Conservation (phyloP, 2,329 filamentous ascomycete genomes). For the Colletotrichum liriopes region DNA sequence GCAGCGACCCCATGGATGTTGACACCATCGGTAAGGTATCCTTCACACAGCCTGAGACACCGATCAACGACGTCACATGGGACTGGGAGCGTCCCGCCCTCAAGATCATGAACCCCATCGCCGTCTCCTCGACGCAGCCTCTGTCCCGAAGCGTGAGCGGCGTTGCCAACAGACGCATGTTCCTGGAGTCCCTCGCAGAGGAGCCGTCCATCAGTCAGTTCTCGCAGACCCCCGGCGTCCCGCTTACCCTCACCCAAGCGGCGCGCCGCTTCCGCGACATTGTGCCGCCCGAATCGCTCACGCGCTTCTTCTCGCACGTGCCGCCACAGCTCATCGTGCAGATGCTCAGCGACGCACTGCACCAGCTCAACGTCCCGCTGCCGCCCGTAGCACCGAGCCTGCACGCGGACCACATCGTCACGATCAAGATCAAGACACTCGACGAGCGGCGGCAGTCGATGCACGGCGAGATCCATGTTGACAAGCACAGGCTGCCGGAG, state of each 20-base stretch:
- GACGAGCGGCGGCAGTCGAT: conserved; percentile 82
- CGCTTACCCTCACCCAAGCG: conserved; percentile 88
- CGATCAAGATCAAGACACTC: conserved; percentile 81
- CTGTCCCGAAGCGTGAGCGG: conserved; percentile 53
- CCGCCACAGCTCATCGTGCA: conserved; percentile 83
- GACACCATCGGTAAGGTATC: conserved; percentile 74
- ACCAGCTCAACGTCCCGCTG: conserved; percentile 86
- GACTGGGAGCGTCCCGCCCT: conserved; percentile 87
- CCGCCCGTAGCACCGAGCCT: conserved; percentile 63
- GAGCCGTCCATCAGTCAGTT: conserved; percentile 93
- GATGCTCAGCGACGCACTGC: conserved; percentile 84
- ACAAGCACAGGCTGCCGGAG: conserved; percentile 72
- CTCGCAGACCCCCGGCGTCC: conserved; percentile 82
- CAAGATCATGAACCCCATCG: conserved; percentile 63
- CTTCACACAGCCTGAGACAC: conserved; percentile 89
- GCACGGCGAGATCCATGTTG: conserved; percentile 82
- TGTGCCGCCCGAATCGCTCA: conserved; percentile 87
- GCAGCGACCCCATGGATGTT: conserved; percentile 77
- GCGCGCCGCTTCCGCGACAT: conserved; percentile 93
- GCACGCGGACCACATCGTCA: conserved; percentile 71
- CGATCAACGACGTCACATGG: conserved; percentile 81
- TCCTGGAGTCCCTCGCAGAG: conserved; percentile 80
- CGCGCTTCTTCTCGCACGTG: conserved; percentile 91
- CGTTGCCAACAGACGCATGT: conserved; percentile 52
- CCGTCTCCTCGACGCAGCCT: conserved; percentile 67